These are phyloP conservation scores for Edaphochlamys debaryana DNA, from an alignment of 139 green algal genomes.

Conservation along the genomic window DNA sequence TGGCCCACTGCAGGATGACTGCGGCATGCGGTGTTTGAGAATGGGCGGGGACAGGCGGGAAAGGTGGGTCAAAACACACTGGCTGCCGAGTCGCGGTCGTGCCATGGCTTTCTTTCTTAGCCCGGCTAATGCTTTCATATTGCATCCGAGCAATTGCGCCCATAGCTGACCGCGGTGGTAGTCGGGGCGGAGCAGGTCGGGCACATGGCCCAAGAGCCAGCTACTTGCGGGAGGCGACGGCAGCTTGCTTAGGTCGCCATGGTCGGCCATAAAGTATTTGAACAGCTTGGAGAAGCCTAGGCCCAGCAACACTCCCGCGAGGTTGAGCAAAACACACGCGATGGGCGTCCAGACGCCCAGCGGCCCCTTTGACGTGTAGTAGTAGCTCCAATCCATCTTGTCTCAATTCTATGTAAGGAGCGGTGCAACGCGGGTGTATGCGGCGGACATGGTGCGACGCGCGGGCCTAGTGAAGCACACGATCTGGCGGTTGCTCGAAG, in stretches of 20 bases:
- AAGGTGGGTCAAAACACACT: too few species aligned
- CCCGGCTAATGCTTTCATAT: too few species aligned
- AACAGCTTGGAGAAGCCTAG: not conserved
- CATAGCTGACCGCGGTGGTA: slow-evolving; percentile 9
- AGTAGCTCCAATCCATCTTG: not conserved
- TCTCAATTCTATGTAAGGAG: not conserved
- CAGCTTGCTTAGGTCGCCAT: not conserved
- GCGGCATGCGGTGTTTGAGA: not conserved
- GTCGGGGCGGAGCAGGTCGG: slow-evolving; percentile 1
- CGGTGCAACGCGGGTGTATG: too few species aligned
- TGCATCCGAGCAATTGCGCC: not conserved
- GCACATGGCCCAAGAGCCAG: slow-evolving; percentile 5
- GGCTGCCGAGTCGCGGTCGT: too few species aligned
- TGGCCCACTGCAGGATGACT: too few species aligned
- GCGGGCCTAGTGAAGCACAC: too few species aligned
- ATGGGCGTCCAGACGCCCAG: not conserved
- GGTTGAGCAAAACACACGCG: not conserved
- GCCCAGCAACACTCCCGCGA: not conserved
- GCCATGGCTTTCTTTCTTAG: too few species aligned
- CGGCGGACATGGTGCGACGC: too few species aligned
- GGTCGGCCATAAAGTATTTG: not conserved
- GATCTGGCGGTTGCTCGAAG: too few species aligned
- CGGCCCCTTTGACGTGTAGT: slow-evolving; percentile 9
- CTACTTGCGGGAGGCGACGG: not conserved
- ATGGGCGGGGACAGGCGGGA: not conserved